A percentile compares a stretch with the other conserved stretches of the same genome.
These are phyloP conservation scores for Melanogaster broomeanus DNA, from an alignment of 768 basidiomycete genomes.

Conservation along the genomic window DNA sequence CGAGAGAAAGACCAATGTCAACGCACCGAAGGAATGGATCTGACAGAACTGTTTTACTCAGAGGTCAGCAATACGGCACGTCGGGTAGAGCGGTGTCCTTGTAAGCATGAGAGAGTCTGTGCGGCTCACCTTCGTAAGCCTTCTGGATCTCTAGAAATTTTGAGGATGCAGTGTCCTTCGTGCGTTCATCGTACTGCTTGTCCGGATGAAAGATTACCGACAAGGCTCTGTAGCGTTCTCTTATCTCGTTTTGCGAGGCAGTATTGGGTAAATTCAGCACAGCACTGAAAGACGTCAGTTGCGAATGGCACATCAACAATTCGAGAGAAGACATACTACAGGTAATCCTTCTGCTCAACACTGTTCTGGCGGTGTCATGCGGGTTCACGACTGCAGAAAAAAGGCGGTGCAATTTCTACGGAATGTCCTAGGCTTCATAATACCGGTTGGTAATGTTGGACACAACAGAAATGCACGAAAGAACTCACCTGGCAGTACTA, in stretches of 20 bases:
- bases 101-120: background rate
- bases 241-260: constrained; percentile 68
- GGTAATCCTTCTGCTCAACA: constrained; percentile 20
- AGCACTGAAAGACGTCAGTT: constrained; percentile 35
- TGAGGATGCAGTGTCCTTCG: constrained; percentile 59
- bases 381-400: constrained; percentile 1
- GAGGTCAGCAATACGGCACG: background rate
- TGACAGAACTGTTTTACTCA: constrained; percentile 53
- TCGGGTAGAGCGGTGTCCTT: background rate
- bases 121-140: constrained; percentile 70
- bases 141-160: constrained; percentile 78
- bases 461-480: background rate
- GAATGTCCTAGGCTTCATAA: background rate
- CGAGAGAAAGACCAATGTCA: constrained; percentile 2
- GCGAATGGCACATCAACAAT: background rate
- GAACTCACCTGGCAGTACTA: background rate
- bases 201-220: constrained; percentile 87
- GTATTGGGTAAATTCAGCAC: constrained; percentile 69
- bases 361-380: constrained; percentile 8
- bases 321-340: constrained; percentile 27
- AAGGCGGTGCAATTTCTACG: background rate
- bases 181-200: constrained; percentile 62
- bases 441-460: background rate
- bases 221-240: constrained; percentile 69
- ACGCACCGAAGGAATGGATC: constrained; percentile 70